Base-by-base conservation (phyloP, 805 yeast species). In the Brettanomyces nanus region DNA sequence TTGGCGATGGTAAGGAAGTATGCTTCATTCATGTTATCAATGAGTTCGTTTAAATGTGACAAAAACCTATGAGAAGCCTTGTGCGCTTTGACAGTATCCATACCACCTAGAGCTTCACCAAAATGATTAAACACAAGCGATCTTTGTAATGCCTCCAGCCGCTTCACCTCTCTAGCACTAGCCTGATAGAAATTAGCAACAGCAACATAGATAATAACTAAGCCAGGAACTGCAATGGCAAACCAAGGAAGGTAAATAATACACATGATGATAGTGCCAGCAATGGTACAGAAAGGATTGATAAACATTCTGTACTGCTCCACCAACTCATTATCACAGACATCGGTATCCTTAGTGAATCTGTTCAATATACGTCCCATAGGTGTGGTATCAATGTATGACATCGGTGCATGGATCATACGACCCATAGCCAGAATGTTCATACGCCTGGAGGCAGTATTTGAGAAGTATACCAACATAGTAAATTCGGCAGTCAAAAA, bases 341-440 rank as follows among this genome's bases (percentile, higher is more conserved):
- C 77, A 54, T 86, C 33, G 0, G 92, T 81, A 57, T 86, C 96
- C 49, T 85, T 85, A 2, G 95, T 85, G 56, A 85, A 86, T 47
- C 95, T 66, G 59, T 85, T 86, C 56, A 87, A 64, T 41, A 86
- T 78, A 46, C 95, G 69, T 2, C 96, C 95, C 67, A 84, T 70
- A 14, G 96, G 96, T 0, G 94, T 83, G 9, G 85, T 76, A 52
- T 87, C 95, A 61, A 85, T 69, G 54, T 75, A 87, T 1, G 78
- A 61, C 90, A 85, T 84, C 34, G 95, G 95, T 2, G 92, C 77
- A 43, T 78, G 78, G 42, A 86, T 61, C 13, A 86, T 21, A 11
- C 20, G 20, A 4, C 17, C 20, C 19, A 45, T 31, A 0, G 95
- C 87, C 35, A 50, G 47, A 31, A 79, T 62, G 52, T 85, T 85